These are phyloP conservation scores for Forsythia suspensa DNA, from an alignment of 257 asterid species.

Conservation along the genomic window DNA sequence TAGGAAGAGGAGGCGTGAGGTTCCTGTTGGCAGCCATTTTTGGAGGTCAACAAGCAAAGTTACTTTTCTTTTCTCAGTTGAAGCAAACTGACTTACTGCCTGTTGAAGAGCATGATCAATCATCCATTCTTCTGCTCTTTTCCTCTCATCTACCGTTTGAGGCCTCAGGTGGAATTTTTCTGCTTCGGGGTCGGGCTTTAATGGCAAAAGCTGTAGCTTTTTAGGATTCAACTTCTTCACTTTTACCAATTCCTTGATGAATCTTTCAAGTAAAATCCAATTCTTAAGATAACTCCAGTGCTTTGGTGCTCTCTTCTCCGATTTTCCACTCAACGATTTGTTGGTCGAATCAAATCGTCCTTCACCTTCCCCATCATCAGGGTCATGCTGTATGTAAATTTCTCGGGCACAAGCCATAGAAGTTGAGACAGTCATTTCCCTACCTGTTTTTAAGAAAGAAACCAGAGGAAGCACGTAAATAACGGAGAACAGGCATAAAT, in stretches of 20 bases:
- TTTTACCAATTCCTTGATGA: conserved; percentile 74
- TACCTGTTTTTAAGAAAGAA: neutral
- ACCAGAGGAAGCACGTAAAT: too few species aligned
- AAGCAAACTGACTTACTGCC: conserved; percentile 81
- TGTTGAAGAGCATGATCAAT: conserved; percentile 93
- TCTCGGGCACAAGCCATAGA: conserved; percentile 33
- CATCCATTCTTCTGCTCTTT: conserved; percentile 88
- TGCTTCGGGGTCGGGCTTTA: conserved; percentile 54
- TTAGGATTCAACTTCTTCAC: conserved; percentile 63
- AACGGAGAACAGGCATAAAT: too few species aligned
- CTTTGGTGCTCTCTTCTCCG: conserved; percentile 70
- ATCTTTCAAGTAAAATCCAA: conserved; percentile 89
- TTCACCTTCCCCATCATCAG: conserved; percentile 12
- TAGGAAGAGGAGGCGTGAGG: too few species aligned
- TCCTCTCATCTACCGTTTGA: conserved; percentile 65
- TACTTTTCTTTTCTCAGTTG: conserved; percentile 83
- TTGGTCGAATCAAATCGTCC: conserved; percentile 20
- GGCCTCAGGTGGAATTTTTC: conserved; percentile 60
- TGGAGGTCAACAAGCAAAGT: too few species aligned
- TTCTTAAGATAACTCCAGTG: conserved; percentile 95
- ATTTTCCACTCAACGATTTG: conserved; percentile 25
- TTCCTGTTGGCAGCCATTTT: too few species aligned
- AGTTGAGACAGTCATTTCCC: neutral
- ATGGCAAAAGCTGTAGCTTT: conserved; percentile 46
- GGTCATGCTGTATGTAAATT: conserved; percentile 17